A percentile compares a stretch with the other conserved stretches of the same genome.
Conservation (phyloP, 768 basidiomycete species). For the Jaapia argillacea region DNA sequence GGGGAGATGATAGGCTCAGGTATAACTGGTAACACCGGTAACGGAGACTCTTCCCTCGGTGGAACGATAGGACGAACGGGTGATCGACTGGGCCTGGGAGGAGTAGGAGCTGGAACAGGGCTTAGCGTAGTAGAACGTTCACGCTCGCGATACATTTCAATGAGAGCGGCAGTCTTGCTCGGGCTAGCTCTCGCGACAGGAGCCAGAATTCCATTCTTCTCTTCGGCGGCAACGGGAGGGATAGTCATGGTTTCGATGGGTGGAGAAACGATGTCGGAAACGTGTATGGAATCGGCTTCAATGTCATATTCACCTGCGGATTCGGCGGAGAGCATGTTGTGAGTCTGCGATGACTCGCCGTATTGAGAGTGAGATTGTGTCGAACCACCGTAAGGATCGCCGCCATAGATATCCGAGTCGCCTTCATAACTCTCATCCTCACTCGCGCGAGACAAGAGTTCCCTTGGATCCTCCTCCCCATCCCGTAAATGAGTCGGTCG, state of each 20-base stretch:
- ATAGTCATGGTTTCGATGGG: neutral
- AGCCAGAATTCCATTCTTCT: no score
- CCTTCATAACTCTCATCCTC: neutral
- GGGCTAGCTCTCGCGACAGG: constrained; percentile 4
- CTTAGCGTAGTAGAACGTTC: constrained; percentile 23
- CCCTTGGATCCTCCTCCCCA: no score
- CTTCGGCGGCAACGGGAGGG: constrained; percentile 1
- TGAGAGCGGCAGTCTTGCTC: constrained; percentile 68
- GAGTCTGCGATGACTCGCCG: neutral
- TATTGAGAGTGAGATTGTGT: neutral
- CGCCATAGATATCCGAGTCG: neutral
- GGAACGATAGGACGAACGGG: constrained; percentile 6
- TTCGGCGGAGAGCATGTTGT: no score
- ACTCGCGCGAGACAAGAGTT: neutral
- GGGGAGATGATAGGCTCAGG: no score
- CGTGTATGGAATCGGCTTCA: neutral
- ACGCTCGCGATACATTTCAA: constrained; percentile 82
- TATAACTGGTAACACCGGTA: constrained; percentile 9
- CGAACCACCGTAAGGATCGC: neutral
- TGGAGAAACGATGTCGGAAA: neutral
- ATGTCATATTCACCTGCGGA: neutral
- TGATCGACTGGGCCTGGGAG: constrained; percentile 10
- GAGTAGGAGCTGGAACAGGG: constrained; percentile 1
- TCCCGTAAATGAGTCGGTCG: no score
- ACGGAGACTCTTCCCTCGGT: constrained; percentile 2